Percentiles rank a stretch among this genome's conserved stretches.
Evolutionary conservation across 495 filamentous ascomycete species (phyloP).

Genomic region (Extremus antarcticus): DNA sequence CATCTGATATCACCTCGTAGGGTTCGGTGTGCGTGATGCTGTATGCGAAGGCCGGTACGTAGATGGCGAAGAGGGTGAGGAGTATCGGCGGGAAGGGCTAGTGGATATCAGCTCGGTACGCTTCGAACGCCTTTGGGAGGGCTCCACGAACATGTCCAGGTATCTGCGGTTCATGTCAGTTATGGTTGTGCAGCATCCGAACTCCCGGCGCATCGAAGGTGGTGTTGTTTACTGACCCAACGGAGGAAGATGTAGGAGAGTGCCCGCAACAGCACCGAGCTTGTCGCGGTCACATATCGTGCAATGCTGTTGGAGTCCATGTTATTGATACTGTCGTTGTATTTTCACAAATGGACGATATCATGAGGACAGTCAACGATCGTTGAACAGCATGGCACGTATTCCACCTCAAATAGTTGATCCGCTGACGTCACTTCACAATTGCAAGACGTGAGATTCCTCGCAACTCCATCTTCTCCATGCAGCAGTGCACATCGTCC

Average conservation of each 20-base stretch:
- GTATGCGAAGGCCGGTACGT: constrained; percentile 56
- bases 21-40: constrained; percentile 45
- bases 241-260: constrained; percentile 65
- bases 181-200: neutral
- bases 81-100: constrained; percentile 54
- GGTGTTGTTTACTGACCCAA: constrained; percentile 59
- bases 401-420: no score
- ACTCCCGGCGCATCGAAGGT: neutral
- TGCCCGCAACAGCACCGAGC: constrained; percentile 52
- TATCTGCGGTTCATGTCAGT: constrained; percentile 37
- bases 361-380: no score
- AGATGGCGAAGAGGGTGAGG: constrained; percentile 60
- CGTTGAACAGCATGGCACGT: no score
- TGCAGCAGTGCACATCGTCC: no score
- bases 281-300: constrained; percentile 33
- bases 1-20: constrained; percentile 48
- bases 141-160: constrained; percentile 41
- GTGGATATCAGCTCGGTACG: neutral
- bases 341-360: no score
- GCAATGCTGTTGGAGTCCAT: constrained; percentile 6
- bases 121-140: neutral
- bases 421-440: no score
- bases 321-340: no score
- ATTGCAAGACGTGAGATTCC: no score
- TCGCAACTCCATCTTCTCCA: no score